These are phyloP conservation scores for Aphanoascus verrucosus DNA, from an alignment of 2,329 filamentous ascomycete species.

Conservation along the genomic window DNA sequence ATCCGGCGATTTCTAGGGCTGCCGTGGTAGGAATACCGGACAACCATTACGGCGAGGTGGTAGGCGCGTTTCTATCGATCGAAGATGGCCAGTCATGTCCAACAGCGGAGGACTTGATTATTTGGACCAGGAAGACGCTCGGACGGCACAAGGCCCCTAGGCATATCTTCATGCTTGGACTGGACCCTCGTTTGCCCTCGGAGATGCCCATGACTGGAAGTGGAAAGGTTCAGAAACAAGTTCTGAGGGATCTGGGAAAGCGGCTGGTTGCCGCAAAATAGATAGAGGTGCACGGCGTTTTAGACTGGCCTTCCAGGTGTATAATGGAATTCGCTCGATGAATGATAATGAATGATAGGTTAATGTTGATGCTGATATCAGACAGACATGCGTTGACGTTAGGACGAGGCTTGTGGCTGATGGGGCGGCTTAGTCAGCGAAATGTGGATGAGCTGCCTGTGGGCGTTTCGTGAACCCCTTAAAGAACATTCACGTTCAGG, in stretches of 20 bases:
- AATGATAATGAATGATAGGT: too few relatives aligned
- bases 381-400: too few relatives aligned
- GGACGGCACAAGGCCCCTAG: constrained; percentile 59
- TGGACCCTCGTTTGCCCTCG: constrained; percentile 39
- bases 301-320: too few relatives aligned
- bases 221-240: constrained; percentile 57
- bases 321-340: too few relatives aligned
- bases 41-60: constrained; percentile 62
- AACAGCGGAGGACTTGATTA: constrained; percentile 45
- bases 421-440: too few relatives aligned
- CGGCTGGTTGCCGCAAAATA: constrained; percentile 29
- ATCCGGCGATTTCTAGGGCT: constrained; percentile 52
- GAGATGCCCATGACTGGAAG: constrained; percentile 58
- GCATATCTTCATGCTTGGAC: constrained; percentile 66
- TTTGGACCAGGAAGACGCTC: constrained; percentile 52
- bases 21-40: constrained; percentile 61
- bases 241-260: constrained; percentile 42
- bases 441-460: too few relatives aligned
- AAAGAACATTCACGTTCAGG: too few relatives aligned
- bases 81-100: constrained; percentile 30
- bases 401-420: too few relatives aligned
- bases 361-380: too few relatives aligned
- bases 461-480: too few relatives aligned
- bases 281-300: neutral
- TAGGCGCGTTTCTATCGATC: constrained; percentile 49